Conservation (phyloP, 2,329 filamentous ascomycete genomes). For the Didymella lethalis region DNA sequence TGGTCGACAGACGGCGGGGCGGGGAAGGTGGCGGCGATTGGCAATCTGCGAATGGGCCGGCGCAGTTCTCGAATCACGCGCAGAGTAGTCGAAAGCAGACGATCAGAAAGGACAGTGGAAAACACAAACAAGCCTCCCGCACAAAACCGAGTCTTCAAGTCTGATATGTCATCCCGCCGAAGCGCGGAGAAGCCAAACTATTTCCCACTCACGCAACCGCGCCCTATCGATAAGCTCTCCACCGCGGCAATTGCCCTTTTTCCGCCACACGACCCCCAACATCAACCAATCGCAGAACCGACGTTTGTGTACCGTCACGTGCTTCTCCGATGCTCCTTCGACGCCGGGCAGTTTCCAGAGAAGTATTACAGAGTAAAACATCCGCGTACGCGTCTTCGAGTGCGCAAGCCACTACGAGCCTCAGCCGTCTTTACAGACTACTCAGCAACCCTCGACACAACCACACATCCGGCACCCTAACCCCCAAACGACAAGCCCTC, state of each 20-base stretch:
- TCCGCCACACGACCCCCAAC: conserved; percentile 26
- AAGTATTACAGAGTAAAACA: too few species aligned
- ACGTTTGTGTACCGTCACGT: conserved; percentile 25
- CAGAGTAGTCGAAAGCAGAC: neutral
- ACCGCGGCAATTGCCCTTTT: conserved; percentile 31
- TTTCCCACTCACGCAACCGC: conserved; percentile 29
- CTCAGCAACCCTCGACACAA: neutral
- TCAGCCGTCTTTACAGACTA: too few species aligned
- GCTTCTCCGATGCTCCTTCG: conserved; percentile 3
- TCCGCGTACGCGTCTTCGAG: neutral
- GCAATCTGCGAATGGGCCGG: conserved; percentile 16
- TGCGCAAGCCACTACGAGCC: neutral
- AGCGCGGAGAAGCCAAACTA: conserved; percentile 35
- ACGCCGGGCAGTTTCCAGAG: too few species aligned
- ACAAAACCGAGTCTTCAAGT: neutral
- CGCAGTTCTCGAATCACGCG: conserved; percentile 4
- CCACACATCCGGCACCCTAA: conserved; percentile 8
- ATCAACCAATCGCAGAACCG: conserved; percentile 10
- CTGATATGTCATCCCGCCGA: conserved; percentile 25
- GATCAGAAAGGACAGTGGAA: conserved; percentile 7
- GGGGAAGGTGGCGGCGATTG: conserved; percentile 21
- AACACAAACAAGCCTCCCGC: neutral
- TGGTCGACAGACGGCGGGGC: conserved; percentile 52
- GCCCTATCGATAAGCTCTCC: conserved; percentile 43
- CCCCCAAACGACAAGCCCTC: conserved; percentile 8